Evolutionary conservation across 1,284 basidiomycete species (phyloP).

Genomic region (Peniophora sp.): DNA sequence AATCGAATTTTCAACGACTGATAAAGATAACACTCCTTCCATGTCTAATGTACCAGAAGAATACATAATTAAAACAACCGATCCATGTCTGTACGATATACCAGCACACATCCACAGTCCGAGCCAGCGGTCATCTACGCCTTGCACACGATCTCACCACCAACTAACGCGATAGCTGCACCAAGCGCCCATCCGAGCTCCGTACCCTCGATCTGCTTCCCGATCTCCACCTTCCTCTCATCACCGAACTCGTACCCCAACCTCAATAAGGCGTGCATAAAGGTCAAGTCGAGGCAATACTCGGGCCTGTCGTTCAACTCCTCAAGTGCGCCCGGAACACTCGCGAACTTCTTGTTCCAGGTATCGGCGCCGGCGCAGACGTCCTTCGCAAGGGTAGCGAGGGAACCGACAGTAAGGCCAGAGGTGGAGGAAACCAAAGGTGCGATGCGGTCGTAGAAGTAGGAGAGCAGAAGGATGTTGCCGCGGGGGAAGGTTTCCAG

Average conservation of each 20-base stretch:
- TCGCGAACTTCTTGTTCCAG: conserved; percentile 56
- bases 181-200: conserved; percentile 96
- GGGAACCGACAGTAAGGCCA: conserved; percentile 48
- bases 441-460: conserved; percentile 92
- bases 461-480: conserved; percentile 82
- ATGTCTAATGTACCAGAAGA: too few species aligned
- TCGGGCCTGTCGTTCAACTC: conserved; percentile 85
- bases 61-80: too few species aligned
- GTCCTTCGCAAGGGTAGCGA: conserved; percentile 58
- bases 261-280: conserved; percentile 84
- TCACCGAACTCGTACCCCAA: conserved; percentile 79
- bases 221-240: conserved; percentile 64
- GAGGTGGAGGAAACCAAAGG: conserved; percentile 53
- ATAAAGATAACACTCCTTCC: too few species aligned
- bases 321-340: conserved; percentile 47
- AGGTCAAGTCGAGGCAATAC: conserved; percentile 93
- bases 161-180: conserved; percentile 71
- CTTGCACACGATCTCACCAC: conserved; percentile 48
- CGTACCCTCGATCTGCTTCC: conserved; percentile 85
- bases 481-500: conserved; percentile 81
- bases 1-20: too few species aligned
- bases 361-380: conserved; percentile 64
- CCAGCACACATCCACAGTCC: too few species aligned
- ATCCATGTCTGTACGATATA: too few species aligned
- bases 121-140: conserved; percentile 17